Conservation (phyloP, 371 early-diverging fungal genomes). For the Conidiobolus incongruus region DNA sequence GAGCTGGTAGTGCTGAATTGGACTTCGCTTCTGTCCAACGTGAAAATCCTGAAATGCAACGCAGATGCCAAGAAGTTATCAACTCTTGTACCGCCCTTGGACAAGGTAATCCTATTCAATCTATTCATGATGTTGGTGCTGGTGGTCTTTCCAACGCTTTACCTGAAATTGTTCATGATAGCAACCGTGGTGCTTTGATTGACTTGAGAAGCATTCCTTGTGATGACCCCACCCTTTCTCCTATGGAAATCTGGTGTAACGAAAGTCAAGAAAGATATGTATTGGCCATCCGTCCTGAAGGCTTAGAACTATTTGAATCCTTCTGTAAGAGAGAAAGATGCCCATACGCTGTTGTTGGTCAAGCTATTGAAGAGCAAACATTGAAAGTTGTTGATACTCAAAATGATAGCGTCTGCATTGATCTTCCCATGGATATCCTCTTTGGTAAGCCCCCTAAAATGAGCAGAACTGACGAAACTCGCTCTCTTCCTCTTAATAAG, state of each 20-base stretch:
- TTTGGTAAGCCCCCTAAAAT: slow-evolving; percentile 93
- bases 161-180: slow-evolving; percentile 91
- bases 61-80: slow-evolving; percentile 88
- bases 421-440: slow-evolving; percentile 81
- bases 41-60: slow-evolving; percentile 95
- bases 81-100: slow-evolving; percentile 75
- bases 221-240: slow-evolving; percentile 79
- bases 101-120: slow-evolving; percentile 58
- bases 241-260: slow-evolving; percentile 98
- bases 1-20: slow-evolving; percentile 64
- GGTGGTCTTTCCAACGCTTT: slow-evolving; percentile 93
- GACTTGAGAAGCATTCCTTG: slow-evolving; percentile 71
- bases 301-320: slow-evolving; percentile 34
- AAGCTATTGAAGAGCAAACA: slow-evolving; percentile 66
- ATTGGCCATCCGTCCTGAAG: slow-evolving; percentile 49
- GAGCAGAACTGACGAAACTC: slow-evolving; percentile 44
- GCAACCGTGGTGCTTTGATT: slow-evolving; percentile 70
- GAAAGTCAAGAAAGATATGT: slow-evolving; percentile 96
- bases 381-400: slow-evolving; percentile 56
- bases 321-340: slow-evolving; percentile 83
- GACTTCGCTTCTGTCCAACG: slow-evolving; percentile 96
- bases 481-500: slow-evolving; percentile 19
- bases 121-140: slow-evolving; percentile 94
- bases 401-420: slow-evolving; percentile 44
- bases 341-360: slow-evolving; percentile 76